Evolutionary conservation across 2,329 filamentous ascomycete species (phyloP).

Genomic region (Aureobasidium vineae): DNA sequence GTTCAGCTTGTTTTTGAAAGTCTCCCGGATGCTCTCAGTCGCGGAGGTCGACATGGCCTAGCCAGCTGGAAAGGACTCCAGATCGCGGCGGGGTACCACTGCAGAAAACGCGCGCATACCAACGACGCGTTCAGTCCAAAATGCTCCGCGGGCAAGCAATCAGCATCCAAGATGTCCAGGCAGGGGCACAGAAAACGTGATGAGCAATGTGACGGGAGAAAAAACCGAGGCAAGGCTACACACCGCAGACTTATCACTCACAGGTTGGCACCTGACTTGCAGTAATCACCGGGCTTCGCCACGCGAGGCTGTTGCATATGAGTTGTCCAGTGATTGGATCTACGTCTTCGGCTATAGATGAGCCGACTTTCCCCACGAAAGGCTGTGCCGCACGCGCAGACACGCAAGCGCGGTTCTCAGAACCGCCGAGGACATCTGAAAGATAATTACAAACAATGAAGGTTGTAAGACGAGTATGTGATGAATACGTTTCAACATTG

Average conservation of each 20-base stretch:
- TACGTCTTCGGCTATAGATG: background rate
- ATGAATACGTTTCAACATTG: too few relatives aligned
- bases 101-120: background rate
- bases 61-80: background rate
- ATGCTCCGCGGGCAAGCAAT: too few relatives aligned
- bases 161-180: too few relatives aligned
- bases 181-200: background rate
- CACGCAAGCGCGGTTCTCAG: too few relatives aligned
- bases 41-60: background rate
- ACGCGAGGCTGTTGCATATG: background rate
- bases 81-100: background rate
- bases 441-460: too few relatives aligned
- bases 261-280: background rate
- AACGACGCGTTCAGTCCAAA: background rate
- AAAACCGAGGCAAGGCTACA: background rate
- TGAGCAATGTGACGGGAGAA: background rate
- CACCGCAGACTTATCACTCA: background rate
- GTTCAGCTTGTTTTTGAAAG: background rate
- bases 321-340: background rate
- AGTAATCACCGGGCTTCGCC: background rate
- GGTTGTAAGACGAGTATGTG: too few relatives aligned
- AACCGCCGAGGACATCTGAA: too few relatives aligned
- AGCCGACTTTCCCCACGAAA: background rate
- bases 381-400: background rate
- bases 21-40: background rate